A percentile compares a stretch with the other conserved stretches of the same genome.
These are phyloP conservation scores for Vachellia collinsii DNA, from an alignment of 306 rosid genomes.

Conservation along the genomic window DNA sequence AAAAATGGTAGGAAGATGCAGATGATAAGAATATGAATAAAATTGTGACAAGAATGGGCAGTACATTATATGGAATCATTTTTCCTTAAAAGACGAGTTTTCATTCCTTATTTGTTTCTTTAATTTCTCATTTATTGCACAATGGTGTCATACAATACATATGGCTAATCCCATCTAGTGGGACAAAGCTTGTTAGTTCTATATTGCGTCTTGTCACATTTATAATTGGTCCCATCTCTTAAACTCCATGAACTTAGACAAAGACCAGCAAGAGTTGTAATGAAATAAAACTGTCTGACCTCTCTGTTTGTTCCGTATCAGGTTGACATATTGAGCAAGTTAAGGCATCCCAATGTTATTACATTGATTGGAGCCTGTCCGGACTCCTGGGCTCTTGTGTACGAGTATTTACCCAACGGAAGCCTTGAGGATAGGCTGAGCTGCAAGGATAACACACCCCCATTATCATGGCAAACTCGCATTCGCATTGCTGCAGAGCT, in stretches of 20 bases:
- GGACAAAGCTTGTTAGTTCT: not conserved
- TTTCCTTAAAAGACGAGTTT: not conserved
- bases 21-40: not conserved
- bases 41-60: slow-evolving; percentile 12
- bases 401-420: slow-evolving; percentile 88
- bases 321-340: slow-evolving; percentile 78
- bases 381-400: slow-evolving; percentile 66
- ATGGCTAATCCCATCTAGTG: not conserved
- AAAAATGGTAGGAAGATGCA: not conserved
- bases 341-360: slow-evolving; percentile 84
- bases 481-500: slow-evolving; percentile 72
- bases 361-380: slow-evolving; percentile 83
- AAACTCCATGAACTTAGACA: not conserved
- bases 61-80: not conserved
- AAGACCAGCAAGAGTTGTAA: not conserved
- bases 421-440: slow-evolving; percentile 85
- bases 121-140: not conserved
- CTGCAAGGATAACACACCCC: slow-evolving; percentile 67
- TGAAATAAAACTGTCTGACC: slow-evolving; percentile 18
- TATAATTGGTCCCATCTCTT: not conserved
- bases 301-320: slow-evolving; percentile 38
- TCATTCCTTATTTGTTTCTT: not conserved
- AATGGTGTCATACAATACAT: not conserved
- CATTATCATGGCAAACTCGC: slow-evolving; percentile 87
- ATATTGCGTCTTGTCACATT: not conserved